Conservation (phyloP, 2,329 filamentous ascomycete genomes). For the Alternaria gansuensis region DNA sequence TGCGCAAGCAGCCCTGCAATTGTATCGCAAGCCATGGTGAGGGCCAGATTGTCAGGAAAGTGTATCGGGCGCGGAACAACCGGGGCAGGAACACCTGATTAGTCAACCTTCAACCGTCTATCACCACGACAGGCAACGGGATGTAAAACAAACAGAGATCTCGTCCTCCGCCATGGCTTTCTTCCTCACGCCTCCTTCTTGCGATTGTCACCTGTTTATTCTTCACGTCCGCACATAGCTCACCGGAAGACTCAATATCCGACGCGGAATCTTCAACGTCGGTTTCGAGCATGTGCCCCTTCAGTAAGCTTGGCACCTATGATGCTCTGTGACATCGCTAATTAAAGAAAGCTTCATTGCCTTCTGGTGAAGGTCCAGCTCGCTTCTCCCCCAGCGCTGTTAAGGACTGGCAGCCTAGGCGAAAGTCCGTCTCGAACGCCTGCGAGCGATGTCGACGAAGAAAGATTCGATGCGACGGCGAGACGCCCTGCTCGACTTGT, state of each 20-base stretch:
- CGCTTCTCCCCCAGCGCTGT: slow-evolving; percentile 46
- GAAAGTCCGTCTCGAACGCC: slow-evolving; percentile 52
- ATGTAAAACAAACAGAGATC: slow-evolving; percentile 50
- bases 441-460: slow-evolving; percentile 50
- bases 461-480: slow-evolving; percentile 51
- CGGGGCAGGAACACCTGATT: slow-evolving; percentile 41
- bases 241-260: slow-evolving; percentile 40
- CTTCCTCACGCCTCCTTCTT: slow-evolving; percentile 31
- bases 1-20: slow-evolving; percentile 26
- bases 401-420: slow-evolving; percentile 48
- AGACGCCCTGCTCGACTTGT: slow-evolving; percentile 50
- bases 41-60: slow-evolving; percentile 38
- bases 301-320: slow-evolving; percentile 39
- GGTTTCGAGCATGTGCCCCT: slow-evolving; percentile 47
- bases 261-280: slow-evolving; percentile 41
- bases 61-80: slow-evolving; percentile 34
- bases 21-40: slow-evolving; percentile 42
- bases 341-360: slow-evolving; percentile 39
- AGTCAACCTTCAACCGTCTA: slow-evolving; percentile 32
- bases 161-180: slow-evolving; percentile 44
- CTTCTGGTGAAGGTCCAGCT: slow-evolving; percentile 42
- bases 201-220: slow-evolving; percentile 32
- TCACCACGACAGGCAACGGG: slow-evolving; percentile 35
- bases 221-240: slow-evolving; percentile 22
- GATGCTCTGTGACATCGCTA: slow-evolving; percentile 18